A percentile compares a stretch with the other conserved stretches of the same genome.
Conservation (phyloP, 345 rosid species). For the Lumnitzera littorea region DNA sequence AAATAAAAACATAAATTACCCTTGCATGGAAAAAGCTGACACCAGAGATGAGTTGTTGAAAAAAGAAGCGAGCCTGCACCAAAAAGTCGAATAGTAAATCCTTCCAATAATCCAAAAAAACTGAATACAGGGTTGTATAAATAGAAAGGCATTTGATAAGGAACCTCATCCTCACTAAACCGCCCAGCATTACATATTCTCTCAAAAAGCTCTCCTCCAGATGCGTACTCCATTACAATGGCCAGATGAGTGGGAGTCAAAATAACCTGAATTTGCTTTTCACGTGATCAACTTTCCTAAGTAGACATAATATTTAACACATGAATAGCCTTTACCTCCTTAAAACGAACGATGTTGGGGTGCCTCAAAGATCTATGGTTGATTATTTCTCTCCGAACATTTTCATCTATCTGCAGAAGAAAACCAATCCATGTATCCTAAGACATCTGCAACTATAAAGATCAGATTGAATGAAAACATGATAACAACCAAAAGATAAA, state of each 20-base stretch:
- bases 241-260: too few species aligned
- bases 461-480: too few species aligned
- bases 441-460: not conserved
- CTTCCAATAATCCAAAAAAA: not conserved
- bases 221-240: too few species aligned
- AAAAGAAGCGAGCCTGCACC: constrained; percentile 90
- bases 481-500: too few species aligned
- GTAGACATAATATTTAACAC: too few species aligned
- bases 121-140: not conserved
- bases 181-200: too few species aligned
- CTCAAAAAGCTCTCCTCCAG: too few species aligned
- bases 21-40: constrained; percentile 93
- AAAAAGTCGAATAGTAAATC: constrained; percentile 2
- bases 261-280: too few species aligned
- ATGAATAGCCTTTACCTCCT: constrained; percentile 47
- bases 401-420: constrained; percentile 74
- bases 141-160: not conserved
- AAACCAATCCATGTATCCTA: constrained; percentile 7
- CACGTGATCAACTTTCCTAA: not conserved
- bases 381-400: constrained; percentile 86
- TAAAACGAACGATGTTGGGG: constrained; percentile 93
- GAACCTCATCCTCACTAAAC: too few species aligned
- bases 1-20: constrained; percentile 34
- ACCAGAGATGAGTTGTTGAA: constrained; percentile 94
- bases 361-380: constrained; percentile 92